Evolutionary conservation across 78 protist species (phyloP).

Genomic region (Cavenderia fasciculata): DNA sequence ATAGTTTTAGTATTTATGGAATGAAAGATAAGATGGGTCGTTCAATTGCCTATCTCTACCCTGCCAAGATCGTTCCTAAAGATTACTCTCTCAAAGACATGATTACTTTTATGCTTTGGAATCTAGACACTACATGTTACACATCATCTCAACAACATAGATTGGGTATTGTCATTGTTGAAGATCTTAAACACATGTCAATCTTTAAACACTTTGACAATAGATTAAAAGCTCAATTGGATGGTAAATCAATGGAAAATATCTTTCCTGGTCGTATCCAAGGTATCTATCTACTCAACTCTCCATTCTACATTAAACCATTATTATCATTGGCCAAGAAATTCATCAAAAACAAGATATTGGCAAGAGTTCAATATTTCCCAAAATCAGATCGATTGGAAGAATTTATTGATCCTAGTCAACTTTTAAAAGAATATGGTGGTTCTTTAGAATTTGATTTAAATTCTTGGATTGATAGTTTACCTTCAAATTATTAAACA

Average conservation of each 20-base stretch:
- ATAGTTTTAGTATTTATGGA: background rate
- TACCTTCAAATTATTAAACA: slow-evolving; percentile 38
- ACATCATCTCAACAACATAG: slow-evolving; percentile 1
- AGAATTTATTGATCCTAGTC: background rate
- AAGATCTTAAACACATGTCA: slow-evolving; percentile 22
- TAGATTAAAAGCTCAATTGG: background rate
- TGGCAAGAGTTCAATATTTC: background rate
- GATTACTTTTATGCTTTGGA: slow-evolving; percentile 26
- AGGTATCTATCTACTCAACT: slow-evolving; percentile 23
- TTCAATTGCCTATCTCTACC: slow-evolving; percentile 17
- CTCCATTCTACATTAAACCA: slow-evolving; percentile 14
- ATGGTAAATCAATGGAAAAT: slow-evolving; percentile 15
- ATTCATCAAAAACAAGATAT: slow-evolving; percentile 24
- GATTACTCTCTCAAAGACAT: slow-evolving; percentile 9
- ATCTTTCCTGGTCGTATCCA: slow-evolving; percentile 54
- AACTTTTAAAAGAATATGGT: slow-evolving; percentile 33
- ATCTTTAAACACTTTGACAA: slow-evolving; percentile 49
- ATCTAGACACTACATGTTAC: background rate
- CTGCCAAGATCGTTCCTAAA: slow-evolving; percentile 29
- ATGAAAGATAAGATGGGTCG: background rate
- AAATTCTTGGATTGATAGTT: background rate
- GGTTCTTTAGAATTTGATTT: background rate
- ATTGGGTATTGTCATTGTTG: slow-evolving; percentile 24
- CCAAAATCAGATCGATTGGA: background rate
- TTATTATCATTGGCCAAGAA: slow-evolving; percentile 24